Base-by-base conservation (phyloP, 169 alveolate species). In the Eimeria falciformis region DNA sequence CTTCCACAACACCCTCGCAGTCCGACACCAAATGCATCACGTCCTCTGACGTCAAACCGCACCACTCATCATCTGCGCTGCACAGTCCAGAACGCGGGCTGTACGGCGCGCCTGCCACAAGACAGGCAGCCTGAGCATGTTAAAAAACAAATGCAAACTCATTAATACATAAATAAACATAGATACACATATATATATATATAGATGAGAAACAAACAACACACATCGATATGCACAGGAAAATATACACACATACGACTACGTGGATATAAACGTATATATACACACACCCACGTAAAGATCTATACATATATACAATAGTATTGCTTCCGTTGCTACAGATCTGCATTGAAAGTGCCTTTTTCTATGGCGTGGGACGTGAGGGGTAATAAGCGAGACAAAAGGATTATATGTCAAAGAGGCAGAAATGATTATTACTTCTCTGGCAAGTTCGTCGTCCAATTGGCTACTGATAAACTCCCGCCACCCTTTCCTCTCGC, bases 31-130 rank as follows among this genome's bases (percentile, higher is more conserved):
- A 78, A 47, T 78, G 46, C 17, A 78, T 47, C 1, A 78, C 88
- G 33, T 78, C 88, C 53, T 78, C 88, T 0, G 88, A 47, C 0
- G 88, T 78, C 55, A 78, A 23, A 0, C 88, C 88, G 14, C 88
- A 78, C 88, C 88, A 78, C 55, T 78, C 88, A 27, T 78, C 88
- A 27, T 78, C 88, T 78, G 47, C 50, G 71, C 88, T 78, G 88
- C 47, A 78, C 46, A 78, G 88, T 3, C 53, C 47, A 12, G 71
- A 47, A 2, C 73, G 88, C 56, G 88, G 88, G 11, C 33, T 27
- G 37, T 78, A 78, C n/a, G 88, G 29, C 33, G 55, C 25, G 29
- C 88, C 88, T 12, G 71, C 5, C 50, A 78, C n/a, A 45, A 78
- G 50, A 71, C 88, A 78, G 50, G 88, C 43, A 11, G 88, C 88